Percentiles rank a stretch among this genome's conserved stretches.
phyloP scores from a whole-genome alignment of 2,329 filamentous ascomycete species.

The Fusarium metavorans region DNA sequence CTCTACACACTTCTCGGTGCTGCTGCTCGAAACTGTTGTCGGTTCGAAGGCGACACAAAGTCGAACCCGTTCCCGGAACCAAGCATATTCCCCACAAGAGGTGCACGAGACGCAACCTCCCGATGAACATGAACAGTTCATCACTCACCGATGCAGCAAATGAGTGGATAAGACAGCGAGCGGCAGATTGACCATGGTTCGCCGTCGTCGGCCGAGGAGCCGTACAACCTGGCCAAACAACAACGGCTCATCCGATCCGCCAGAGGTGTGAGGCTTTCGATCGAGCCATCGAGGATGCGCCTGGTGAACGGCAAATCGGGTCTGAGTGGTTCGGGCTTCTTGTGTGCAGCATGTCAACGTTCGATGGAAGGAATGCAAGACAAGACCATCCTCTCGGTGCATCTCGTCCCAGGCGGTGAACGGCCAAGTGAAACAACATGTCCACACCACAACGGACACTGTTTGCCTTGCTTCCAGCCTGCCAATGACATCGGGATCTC shows the following conservation, averaged over 20 bases:
- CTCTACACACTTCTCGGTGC: neutral
- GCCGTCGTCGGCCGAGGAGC: neutral
- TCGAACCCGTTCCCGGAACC: neutral
- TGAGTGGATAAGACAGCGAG: neutral
- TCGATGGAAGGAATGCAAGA: constrained; percentile 24
- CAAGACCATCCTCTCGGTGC: constrained; percentile 1
- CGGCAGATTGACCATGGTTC: neutral
- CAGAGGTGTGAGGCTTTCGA: neutral
- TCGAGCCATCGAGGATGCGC: neutral
- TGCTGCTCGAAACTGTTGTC: neutral
- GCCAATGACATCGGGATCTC: neutral
- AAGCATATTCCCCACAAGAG: neutral
- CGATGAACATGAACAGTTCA: neutral
- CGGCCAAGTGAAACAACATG: constrained; percentile 30
- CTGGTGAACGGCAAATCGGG: neutral
- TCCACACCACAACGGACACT: constrained; percentile 10
- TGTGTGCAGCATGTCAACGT: neutral
- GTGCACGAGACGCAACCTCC: neutral
- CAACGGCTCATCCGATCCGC: neutral
- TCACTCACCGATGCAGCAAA: neutral
- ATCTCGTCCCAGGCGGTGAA: neutral
- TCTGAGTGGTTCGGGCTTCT: neutral
- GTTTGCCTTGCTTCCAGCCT: neutral
- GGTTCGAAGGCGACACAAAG: neutral
- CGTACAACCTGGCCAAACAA: neutral